Base-by-base conservation (phyloP, 106 monocot species). In the Acorus gramineus region DNA sequence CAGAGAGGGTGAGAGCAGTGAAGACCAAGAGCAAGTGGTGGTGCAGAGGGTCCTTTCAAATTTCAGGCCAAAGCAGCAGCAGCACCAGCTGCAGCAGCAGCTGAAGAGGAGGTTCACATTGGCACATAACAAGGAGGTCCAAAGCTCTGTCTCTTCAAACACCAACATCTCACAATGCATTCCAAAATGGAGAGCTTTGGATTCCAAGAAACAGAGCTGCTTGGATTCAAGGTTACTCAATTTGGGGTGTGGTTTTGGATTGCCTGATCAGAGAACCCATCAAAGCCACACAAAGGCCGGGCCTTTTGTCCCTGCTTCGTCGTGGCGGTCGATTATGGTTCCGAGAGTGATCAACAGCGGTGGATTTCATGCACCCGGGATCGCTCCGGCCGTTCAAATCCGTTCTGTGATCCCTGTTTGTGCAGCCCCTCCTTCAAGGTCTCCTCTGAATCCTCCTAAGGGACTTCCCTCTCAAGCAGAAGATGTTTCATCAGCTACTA, bases 11-110 rank as follows among this genome's bases (percentile, higher is more conserved):
- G 71, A 61, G 60, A 53, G 61, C 65, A 66, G 60, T 47, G 77
- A 77, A 11, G 77, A 77, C 61, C 77, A 66, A 52, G 77, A 77
- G 53, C 66, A 71, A 46, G 77, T 72, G 64, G 66, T 66, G 6
- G 77, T 77, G 5, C 66, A 59, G 6, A 71, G 71, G 50, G 60
- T 77, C 4, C 71, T 77, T 6, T 71, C 77, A 8, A 71, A 44
- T 48, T 71, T 77, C 43, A 77, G 60, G 60, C 59, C 77, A 4
- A 61, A 28, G 28, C 28, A 28, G 28, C 28, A 28, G 1, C 57
- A n/a, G 60, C 58, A 14, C 50, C 53, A 46, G 9, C 66, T 54
- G 1, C 57, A n/a, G 60, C 58, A 14, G 57, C 53, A 46, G 9
- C 66, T 54, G 66, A 66, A 55, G 66, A 66, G 66, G 45, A 63